Evolutionary conservation across 176 grass and related monocot species (phyloP).

Genomic region (Aegilops bicornis): DNA sequence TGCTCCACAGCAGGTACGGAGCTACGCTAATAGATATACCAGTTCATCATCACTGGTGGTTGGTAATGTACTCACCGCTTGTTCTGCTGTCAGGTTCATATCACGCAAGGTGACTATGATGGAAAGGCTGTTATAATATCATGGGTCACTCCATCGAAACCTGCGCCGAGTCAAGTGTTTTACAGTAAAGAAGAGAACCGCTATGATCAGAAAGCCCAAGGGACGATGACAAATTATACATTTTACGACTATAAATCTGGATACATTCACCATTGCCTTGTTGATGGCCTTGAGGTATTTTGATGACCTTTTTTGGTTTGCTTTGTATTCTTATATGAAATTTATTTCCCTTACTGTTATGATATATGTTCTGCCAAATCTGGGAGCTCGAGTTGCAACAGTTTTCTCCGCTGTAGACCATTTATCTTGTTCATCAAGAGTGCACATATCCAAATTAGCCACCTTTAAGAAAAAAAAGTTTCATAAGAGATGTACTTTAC

Average conservation of each 20-base stretch:
- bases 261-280: constrained; percentile 91
- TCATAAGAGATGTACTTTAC: not conserved
- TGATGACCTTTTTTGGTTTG: constrained; percentile 16
- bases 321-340: constrained; percentile 5
- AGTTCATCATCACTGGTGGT: constrained; percentile 10
- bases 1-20: constrained; percentile 80
- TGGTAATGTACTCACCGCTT: not conserved
- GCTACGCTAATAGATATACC: not conserved
- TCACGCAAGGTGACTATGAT: constrained; percentile 96
- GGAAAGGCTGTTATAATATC: constrained; percentile 89
- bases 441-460: not conserved
- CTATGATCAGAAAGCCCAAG: constrained; percentile 68
- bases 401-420: not conserved
- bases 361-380: not conserved
- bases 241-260: constrained; percentile 95
- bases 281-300: constrained; percentile 76
- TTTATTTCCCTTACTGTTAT: not conserved
- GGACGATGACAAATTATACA: constrained; percentile 73
- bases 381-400: not conserved
- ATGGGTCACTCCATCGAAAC: constrained; percentile 75
- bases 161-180: constrained; percentile 62
- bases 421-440: constrained; percentile 27
- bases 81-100: constrained; percentile 66
- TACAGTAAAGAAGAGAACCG: constrained; percentile 61
- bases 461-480: not conserved